Evolutionary conservation across 345 rosid species (phyloP), one percentile per base, ranked within the genome.

Genomic region (Eucalyptus viminalis): DNA sequence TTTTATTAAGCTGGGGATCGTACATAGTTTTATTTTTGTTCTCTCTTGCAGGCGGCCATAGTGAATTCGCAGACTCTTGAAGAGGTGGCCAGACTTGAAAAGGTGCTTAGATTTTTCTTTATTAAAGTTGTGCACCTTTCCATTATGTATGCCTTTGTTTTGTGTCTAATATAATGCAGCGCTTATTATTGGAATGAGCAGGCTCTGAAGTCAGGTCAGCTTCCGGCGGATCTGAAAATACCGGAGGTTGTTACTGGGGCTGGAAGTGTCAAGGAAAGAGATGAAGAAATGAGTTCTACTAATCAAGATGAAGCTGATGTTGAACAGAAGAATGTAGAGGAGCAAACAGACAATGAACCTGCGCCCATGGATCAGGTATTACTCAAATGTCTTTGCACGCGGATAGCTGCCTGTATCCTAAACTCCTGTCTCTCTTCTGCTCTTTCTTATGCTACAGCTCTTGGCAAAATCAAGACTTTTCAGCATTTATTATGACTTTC

Each of bases 81-180:
- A 94, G 99, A 98, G 94, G 99, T 98, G 92, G 98, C 99, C 72
- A 94, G 99, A 93, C 99, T 98, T 16, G 99, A 98, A 90, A 94
- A 97, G 98, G 99, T 96, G 60, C 87, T 58, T 88, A 60, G 31
- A 58, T 76, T 88, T 87, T 49, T 49, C 88, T 51, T 86, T 51
- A 76, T 72, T 56, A 45, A 87, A 65, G 29, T 17, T 49, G 56
- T 9, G 27, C 86, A 58, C 58, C 51, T n/a, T 89, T 47, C 69
- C 87, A 87, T 86, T 87, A 72, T n/a, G 45, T 72, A 17, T 37
- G 49, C 58, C 21, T 19, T 87, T 53, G 87, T 87, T 80, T 90
- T 86, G 86, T 86, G 45, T 69, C 89, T 93, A 94, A 88, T 76
- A 45, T 58, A 47, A 27, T 40, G 8, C 87, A 90, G 62, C 80